These are phyloP conservation scores for Gaertneriomyces semiglobifer DNA, from an alignment of 192 early-diverging fungal genomes.

Conservation along the genomic window DNA sequence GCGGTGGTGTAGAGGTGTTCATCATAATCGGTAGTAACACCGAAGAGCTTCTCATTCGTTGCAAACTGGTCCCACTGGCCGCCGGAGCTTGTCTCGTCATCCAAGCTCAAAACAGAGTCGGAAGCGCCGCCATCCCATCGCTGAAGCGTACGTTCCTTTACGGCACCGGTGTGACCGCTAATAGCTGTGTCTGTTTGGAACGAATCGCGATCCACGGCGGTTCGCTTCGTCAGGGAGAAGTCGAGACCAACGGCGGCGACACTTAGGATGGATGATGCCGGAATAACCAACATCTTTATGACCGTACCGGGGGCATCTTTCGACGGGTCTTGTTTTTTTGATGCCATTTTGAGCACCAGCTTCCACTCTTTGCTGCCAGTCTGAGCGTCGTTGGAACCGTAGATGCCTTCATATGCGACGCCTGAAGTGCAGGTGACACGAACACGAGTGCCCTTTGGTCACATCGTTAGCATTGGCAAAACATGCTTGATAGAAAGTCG, in stretches of 20 bases:
- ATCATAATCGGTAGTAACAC: conserved; percentile 91
- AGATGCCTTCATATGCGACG: conserved; percentile 64
- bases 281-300: no score
- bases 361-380: conserved; percentile 60
- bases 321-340: conserved; percentile 7
- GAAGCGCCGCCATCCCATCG: conserved; percentile 71
- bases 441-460: conserved; percentile 62
- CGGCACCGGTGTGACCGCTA: conserved; percentile 56
- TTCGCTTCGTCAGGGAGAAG: conserved; percentile 23
- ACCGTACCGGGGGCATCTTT: background rate
- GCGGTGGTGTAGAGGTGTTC: conserved; percentile 96
- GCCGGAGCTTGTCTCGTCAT: conserved; percentile 21
- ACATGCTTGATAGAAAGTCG: no score
- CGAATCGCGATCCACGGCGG: conserved; percentile 29
- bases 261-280: no score
- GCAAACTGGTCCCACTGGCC: conserved; percentile 95
- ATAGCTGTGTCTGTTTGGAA: conserved; percentile 94
- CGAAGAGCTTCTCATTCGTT: conserved; percentile 89
- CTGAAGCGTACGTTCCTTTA: conserved; percentile 78
- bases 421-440: conserved; percentile 57
- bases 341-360: conserved; percentile 62
- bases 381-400: conserved; percentile 45
- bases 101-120: conserved; percentile 11
- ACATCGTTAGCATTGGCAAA: background rate
- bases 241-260: no score